phyloP scores from a whole-genome alignment of 345 rosid species.

The Isatis tinctoria region DNA sequence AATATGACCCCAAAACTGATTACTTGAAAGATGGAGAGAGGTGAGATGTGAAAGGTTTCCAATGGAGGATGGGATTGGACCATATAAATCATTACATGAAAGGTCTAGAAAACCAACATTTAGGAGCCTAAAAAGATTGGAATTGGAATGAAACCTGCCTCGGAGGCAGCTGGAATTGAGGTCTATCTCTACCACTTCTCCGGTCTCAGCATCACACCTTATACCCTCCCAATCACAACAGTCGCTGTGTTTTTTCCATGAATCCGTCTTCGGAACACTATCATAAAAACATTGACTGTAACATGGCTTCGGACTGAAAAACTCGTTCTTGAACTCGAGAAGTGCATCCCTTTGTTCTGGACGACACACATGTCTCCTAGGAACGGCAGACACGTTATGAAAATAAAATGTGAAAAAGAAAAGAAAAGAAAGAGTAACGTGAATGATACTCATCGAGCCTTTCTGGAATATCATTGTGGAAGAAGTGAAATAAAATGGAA shows the following conservation, averaged over 20 bases:
- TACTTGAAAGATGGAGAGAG: background rate
- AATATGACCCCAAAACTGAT: too few species aligned
- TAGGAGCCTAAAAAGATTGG: background rate
- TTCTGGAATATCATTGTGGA: background rate
- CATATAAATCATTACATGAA: background rate
- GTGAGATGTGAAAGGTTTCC: background rate
- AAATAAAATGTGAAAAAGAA: background rate
- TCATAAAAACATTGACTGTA: too few species aligned
- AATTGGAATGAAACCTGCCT: background rate
- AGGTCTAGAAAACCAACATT: background rate
- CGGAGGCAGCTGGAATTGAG: background rate
- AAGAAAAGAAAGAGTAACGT: background rate
- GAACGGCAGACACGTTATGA: background rate
- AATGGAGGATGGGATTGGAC: background rate
- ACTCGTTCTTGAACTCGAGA: background rate
- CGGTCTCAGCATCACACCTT: background rate
- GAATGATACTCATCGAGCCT: background rate
- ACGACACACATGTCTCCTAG: background rate
- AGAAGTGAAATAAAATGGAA: background rate
- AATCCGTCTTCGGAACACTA: background rate
- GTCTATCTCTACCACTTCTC: background rate
- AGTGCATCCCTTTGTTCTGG: background rate
- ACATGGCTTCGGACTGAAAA: too few species aligned
- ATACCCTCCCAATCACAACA: conserved; percentile 13
- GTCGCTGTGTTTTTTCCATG: background rate